Conservation (phyloP, 805 yeast species). For the Zygoascus tannicola region DNA sequence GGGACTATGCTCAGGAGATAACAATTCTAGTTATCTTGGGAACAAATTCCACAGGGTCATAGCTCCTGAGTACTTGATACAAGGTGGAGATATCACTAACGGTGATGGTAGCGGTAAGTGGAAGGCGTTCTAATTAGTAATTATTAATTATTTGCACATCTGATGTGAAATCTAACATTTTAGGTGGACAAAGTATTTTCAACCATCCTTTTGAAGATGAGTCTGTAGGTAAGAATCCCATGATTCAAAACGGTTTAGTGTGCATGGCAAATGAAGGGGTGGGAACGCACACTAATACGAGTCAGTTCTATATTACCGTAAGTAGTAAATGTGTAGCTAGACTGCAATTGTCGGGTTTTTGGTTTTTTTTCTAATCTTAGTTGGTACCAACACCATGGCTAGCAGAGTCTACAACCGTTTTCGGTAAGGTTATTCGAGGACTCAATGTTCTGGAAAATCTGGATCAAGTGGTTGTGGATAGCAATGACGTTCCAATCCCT, state of each 20-base stretch:
- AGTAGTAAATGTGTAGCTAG: background rate
- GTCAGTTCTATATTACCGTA: constrained; percentile 19
- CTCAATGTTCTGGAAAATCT: constrained; percentile 11
- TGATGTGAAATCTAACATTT: no score
- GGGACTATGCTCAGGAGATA: constrained; percentile 82
- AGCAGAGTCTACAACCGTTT: constrained; percentile 7
- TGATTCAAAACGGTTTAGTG: constrained; percentile 12
- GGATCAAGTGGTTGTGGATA: constrained; percentile 13
- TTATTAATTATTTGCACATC: no score
- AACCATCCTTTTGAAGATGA: constrained; percentile 18
- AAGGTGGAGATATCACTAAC: constrained; percentile 79
- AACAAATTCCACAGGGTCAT: constrained; percentile 84
- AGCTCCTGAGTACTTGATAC: constrained; percentile 90
- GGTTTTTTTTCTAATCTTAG: no score
- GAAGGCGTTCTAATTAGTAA: no score
- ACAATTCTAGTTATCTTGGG: constrained; percentile 40
- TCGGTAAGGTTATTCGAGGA: constrained; percentile 17
- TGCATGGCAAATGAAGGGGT: constrained; percentile 19
- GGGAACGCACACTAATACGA: constrained; percentile 9
- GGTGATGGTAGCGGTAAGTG: constrained; percentile 31
- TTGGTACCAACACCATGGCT: constrained; percentile 17
- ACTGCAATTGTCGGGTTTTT: no score
- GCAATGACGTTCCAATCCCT: constrained; percentile 13
- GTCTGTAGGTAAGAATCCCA: constrained; percentile 11
- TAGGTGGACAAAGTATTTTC: constrained; percentile 14